These are phyloP conservation scores for Mortierella sp. DNA, from an alignment of 371 early-diverging fungal species.

Conservation along the genomic window DNA sequence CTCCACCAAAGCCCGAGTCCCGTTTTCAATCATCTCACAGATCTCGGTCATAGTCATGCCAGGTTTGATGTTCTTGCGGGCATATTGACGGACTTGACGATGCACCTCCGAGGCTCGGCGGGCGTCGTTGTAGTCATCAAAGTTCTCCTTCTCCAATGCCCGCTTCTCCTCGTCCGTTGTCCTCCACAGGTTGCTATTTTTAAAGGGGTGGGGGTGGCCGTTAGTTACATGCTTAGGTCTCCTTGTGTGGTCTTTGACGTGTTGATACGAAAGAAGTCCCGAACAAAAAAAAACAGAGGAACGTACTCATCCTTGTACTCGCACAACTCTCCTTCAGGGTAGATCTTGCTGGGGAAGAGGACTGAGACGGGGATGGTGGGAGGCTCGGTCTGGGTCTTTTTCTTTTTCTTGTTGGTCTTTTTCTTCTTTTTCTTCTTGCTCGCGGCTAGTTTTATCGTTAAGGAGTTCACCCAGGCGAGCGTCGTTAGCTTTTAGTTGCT, in stretches of 20 bases:
- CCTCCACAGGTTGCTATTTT: slow-evolving; percentile 76
- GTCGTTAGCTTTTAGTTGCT: background rate
- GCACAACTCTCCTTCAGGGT: slow-evolving; percentile 79
- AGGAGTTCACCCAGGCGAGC: background rate
- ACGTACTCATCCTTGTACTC: slow-evolving; percentile 85
- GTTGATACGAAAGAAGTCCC: background rate
- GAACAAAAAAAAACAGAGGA: slow-evolving; percentile 47
- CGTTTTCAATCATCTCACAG: slow-evolving; percentile 96
- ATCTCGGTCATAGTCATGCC: slow-evolving; percentile 98
- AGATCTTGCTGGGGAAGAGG: slow-evolving; percentile 75
- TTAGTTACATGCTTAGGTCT: too few relatives aligned
- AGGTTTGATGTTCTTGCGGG: slow-evolving; percentile 92
- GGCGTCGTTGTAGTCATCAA: slow-evolving; percentile 84
- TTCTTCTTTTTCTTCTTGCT: slow-evolving; percentile 77
- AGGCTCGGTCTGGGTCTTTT: slow-evolving; percentile 74
- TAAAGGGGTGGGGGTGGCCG: background rate
- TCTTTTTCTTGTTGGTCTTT: slow-evolving; percentile 76
- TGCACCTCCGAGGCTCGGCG: slow-evolving; percentile 96
- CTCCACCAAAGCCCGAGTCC: slow-evolving; percentile 92
- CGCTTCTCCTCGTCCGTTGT: slow-evolving; percentile 88
- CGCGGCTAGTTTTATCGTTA: slow-evolving; percentile 1
- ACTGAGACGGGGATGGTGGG: slow-evolving; percentile 84
- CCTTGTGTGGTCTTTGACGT: slow-evolving; percentile 57
- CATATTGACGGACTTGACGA: slow-evolving; percentile 90
- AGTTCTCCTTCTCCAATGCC: slow-evolving; percentile 74